Conservation (phyloP, 2,329 filamentous ascomycete genomes). For the Plectosphaerella sp. region DNA sequence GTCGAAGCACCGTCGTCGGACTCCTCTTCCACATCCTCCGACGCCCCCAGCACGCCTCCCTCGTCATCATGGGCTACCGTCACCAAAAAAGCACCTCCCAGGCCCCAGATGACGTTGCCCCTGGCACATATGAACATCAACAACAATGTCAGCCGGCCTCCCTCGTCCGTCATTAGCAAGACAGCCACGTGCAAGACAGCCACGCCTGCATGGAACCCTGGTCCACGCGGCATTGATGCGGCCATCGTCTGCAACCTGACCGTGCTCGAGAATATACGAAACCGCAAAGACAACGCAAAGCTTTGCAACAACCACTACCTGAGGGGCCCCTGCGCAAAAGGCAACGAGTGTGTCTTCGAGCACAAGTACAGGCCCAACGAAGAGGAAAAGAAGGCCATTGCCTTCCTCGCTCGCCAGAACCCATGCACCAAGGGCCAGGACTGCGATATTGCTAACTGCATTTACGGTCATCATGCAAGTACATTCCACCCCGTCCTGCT, state of each 20-base stretch:
- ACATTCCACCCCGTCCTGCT: neutral
- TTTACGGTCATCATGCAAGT: slow-evolving; percentile 60
- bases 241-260: slow-evolving; percentile 40
- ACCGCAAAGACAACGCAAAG: slow-evolving; percentile 49
- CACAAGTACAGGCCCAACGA: slow-evolving; percentile 48
- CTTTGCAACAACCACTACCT: slow-evolving; percentile 61
- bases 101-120: slow-evolving; percentile 38
- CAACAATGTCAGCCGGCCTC: neutral
- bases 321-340: slow-evolving; percentile 51
- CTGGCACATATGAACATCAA: slow-evolving; percentile 26
- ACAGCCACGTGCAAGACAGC: slow-evolving; percentile 20
- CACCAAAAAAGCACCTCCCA: slow-evolving; percentile 34
- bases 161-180: slow-evolving; percentile 2
- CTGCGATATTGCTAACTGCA: slow-evolving; percentile 54
- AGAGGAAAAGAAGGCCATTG: slow-evolving; percentile 53
- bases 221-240: slow-evolving; percentile 49
- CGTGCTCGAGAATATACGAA: slow-evolving; percentile 51
- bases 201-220: slow-evolving; percentile 45
- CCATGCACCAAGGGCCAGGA: slow-evolving; percentile 54
- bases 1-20: neutral
- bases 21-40: slow-evolving; percentile 14
- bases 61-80: slow-evolving; percentile 34
- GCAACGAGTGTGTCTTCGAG: slow-evolving; percentile 50
- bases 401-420: slow-evolving; percentile 50
- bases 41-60: slow-evolving; percentile 8